A percentile compares a stretch with the other conserved stretches of the same genome.
These are phyloP conservation scores for Entomortierella lignicola DNA, from an alignment of 192 early-diverging fungal genomes.

Conservation along the genomic window DNA sequence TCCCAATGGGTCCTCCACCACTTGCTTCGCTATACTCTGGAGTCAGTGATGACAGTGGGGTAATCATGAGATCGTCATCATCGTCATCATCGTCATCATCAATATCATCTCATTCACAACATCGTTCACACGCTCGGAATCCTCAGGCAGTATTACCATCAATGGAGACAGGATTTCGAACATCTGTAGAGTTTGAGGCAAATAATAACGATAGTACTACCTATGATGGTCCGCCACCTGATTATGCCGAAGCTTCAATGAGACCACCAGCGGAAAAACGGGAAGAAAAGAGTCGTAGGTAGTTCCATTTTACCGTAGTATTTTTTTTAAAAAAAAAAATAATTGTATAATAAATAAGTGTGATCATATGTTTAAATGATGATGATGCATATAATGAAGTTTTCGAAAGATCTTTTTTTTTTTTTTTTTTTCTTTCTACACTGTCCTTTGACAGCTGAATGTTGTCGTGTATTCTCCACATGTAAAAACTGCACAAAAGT, in stretches of 20 bases:
- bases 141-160: conserved; percentile 41
- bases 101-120: neutral
- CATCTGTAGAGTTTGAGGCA: conserved; percentile 9
- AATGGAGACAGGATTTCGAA: conserved; percentile 22
- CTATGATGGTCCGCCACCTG: conserved; percentile 50
- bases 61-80: neutral
- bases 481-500: no score
- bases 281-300: conserved; percentile 34
- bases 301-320: no score
- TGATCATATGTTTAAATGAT: no score
- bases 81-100: neutral
- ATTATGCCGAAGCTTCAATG: conserved; percentile 44
- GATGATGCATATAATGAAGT: no score
- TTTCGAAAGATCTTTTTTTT: no score
- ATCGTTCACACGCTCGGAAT: neutral
- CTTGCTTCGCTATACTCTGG: neutral
- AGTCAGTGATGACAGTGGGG: neutral
- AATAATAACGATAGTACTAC: neutral
- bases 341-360: neutral
- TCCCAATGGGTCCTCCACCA: conserved; percentile 13
- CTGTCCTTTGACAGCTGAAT: no score
- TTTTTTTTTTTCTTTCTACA: no score
- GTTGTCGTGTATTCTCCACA: no score
- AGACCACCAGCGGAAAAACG: conserved; percentile 32
- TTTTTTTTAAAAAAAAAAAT: no score